Conservation (phyloP, 208 protist species). For the Leptomonas seymouri region DNA sequence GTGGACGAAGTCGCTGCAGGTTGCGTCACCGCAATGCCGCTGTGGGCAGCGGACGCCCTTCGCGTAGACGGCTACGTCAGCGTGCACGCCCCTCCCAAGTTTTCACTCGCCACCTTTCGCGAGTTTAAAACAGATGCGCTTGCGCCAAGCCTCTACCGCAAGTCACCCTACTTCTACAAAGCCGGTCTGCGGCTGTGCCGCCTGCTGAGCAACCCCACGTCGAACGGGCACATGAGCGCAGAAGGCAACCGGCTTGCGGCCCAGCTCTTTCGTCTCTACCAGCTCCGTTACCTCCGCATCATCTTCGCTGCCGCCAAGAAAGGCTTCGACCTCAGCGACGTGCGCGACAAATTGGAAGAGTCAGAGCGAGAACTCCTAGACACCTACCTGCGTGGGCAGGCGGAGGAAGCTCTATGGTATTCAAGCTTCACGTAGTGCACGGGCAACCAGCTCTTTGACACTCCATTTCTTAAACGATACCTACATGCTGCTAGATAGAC, state of each 20-base stretch:
- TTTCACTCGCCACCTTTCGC: conserved; percentile 65
- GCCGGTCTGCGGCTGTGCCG: conserved; percentile 53
- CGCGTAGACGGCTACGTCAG: conserved; percentile 52
- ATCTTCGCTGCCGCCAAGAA: conserved; percentile 68
- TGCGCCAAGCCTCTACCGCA: conserved; percentile 56
- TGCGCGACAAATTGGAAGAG: conserved; percentile 68
- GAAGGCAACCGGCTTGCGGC: conserved; percentile 72
- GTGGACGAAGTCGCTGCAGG: conserved; percentile 51
- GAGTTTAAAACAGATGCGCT: conserved; percentile 83
- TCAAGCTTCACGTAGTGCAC: conserved; percentile 15
- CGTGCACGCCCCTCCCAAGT: conserved; percentile 54
- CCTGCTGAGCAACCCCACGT: conserved; percentile 55
- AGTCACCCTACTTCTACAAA: conserved; percentile 78
- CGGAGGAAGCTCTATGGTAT: conserved; percentile 56
- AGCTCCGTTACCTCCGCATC: conserved; percentile 76
- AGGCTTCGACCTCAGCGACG: conserved; percentile 75
- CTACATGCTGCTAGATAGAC: too few species aligned
- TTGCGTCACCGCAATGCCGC: conserved; percentile 50
- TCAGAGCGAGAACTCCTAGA: conserved; percentile 69
- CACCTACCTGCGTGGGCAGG: conserved; percentile 40
- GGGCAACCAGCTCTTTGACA: neutral
- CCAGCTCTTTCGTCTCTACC: conserved; percentile 78
- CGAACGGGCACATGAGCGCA: conserved; percentile 34
- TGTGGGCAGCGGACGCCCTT: conserved; percentile 67
- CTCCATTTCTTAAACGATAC: too few species aligned